Evolutionary conservation across 805 yeast species (phyloP).

Genomic region (Saturnispora serradocipensis): DNA sequence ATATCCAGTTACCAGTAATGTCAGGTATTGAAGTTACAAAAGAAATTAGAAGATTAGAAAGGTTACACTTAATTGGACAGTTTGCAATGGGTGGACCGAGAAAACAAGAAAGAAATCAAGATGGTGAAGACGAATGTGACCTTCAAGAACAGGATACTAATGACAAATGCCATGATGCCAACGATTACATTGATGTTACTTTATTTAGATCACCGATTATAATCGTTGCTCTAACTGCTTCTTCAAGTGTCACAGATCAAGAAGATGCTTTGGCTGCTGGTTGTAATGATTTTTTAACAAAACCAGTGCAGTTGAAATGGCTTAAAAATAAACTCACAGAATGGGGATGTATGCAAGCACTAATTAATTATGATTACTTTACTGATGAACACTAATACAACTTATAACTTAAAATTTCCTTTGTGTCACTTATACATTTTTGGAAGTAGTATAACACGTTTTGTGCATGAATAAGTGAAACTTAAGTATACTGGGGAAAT

Average conservation of each 20-base stretch:
- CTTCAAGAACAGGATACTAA: not conserved
- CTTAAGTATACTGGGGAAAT: no score
- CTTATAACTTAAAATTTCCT: not conserved
- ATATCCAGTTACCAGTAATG: slow-evolving; percentile 90
- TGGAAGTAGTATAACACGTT: no score
- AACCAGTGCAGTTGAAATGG: slow-evolving; percentile 94
- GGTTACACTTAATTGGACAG: slow-evolving; percentile 68
- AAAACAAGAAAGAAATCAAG: slow-evolving; percentile 8
- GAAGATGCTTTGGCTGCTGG: slow-evolving; percentile 93
- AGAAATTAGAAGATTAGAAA: slow-evolving; percentile 80
- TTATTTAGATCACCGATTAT: slow-evolving; percentile 91
- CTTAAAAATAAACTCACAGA: slow-evolving; percentile 86
- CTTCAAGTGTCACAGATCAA: slow-evolving; percentile 75
- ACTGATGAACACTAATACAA: slow-evolving; percentile 28
- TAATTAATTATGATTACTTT: slow-evolving; percentile 94
- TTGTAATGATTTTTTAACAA: slow-evolving; percentile 91
- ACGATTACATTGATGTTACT: slow-evolving; percentile 49
- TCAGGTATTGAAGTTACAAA: slow-evolving; percentile 94
- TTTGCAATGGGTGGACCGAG: slow-evolving; percentile 23
- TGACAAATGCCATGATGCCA: slow-evolving; percentile 10
- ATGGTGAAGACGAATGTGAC: slow-evolving; percentile 10
- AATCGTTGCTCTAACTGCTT: slow-evolving; percentile 93
- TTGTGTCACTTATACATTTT: not conserved
- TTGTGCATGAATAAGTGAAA: not conserved
- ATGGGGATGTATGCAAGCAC: slow-evolving; percentile 99